Base-by-base conservation (phyloP, 768 basidiomycete genomes). In the Fomitopsis pulvina region DNA sequence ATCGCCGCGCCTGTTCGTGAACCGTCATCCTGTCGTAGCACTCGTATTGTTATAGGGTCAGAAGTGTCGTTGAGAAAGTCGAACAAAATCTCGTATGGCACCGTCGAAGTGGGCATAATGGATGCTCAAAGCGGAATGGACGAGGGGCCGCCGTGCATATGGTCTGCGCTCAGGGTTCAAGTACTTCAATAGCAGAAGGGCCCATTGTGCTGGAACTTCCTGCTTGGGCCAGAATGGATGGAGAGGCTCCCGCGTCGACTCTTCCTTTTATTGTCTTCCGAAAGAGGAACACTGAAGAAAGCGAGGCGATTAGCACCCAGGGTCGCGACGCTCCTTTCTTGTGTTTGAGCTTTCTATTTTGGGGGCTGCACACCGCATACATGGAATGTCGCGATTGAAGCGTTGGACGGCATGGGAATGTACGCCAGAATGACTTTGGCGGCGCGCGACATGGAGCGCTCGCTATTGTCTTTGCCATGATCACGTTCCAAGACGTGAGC, bases 61-160 rank as follows among this genome's bases (percentile, higher is more conserved):
- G 59, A 29, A 12, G 72, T 75, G 59, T 79, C 72, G 65, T 80
- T 81, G 30, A 62, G 59, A 53, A 80, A 62, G 52, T 78, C 76
- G 57, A 80, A 68, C 30, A 77, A 53, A 39, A 80, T 71, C 59
- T 80, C 78, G 65, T 75, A 80, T 34, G 77, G 70, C 25, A 67
- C 52, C n/a, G 76, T 78, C 58, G 69, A 73, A 32, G 75, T 74
- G 41, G 75, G 76, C 60, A 58, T 62, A 14, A 27, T 46, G 24
- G 38, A n/a, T 21, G 44, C 21, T 48, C 24, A 42, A 34, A 25
- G 29, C 45, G 16, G 41, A 22, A 20, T 41, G 49, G 41, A 42
- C 27, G 40, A 46, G 20, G 41, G 41, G 20, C 41, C 41, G 24
- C 41, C 21, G 41, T 26, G 20, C 24, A 41, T 41, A 40, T 16